Conservation (phyloP, 331 rosid genomes). For the Quercus tomentella region DNA sequence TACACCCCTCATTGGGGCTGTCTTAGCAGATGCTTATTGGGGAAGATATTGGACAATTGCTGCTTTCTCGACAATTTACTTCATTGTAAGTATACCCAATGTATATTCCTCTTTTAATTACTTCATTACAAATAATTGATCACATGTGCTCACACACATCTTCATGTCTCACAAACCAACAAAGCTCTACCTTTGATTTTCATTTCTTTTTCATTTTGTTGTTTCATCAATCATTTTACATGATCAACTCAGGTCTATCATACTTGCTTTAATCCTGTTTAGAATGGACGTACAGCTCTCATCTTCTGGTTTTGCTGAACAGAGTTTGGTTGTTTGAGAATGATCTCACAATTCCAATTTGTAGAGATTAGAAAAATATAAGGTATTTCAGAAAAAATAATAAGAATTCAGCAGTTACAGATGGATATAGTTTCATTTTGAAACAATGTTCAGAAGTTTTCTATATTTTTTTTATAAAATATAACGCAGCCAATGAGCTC, state of each 20-base stretch:
- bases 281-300: background rate
- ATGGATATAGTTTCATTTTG: too few species aligned
- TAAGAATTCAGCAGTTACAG: background rate
- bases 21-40: slow-evolving; percentile 93
- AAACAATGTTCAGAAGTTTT: too few species aligned
- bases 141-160: background rate
- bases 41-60: slow-evolving; percentile 99
- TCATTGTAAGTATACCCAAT: slow-evolving; percentile 47
- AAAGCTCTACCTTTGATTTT: background rate
- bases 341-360: background rate
- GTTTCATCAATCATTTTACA: background rate
- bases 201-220: slow-evolving; percentile 6
- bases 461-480: too few species aligned
- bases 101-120: background rate
- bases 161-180: background rate
- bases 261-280: slow-evolving; percentile 8
- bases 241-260: background rate
- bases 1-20: slow-evolving; percentile 94
- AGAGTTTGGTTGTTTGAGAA: background rate
- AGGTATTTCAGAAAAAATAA: background rate
- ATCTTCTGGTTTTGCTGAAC: background rate
- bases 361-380: background rate
- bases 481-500: too few species aligned
- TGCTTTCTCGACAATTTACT: slow-evolving; percentile 63
- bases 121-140: background rate